Base-by-base conservation (phyloP, 2,329 filamentous ascomycete genomes). In the Fusarium graminum region DNA sequence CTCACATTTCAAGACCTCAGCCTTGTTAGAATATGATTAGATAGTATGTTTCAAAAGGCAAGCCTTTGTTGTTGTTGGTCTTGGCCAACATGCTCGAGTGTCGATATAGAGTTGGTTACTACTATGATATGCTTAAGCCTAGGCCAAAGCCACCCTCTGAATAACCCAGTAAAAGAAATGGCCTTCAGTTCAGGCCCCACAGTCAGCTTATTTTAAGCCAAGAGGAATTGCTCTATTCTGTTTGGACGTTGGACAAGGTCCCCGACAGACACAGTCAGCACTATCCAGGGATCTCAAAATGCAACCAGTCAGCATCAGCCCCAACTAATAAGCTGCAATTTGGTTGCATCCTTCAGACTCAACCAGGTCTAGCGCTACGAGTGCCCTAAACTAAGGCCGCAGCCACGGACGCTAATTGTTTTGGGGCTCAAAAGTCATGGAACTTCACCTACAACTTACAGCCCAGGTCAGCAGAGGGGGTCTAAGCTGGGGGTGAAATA, bases 281-380 rank as follows among this genome's bases (percentile, higher is more conserved):
- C 52, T 55, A 52, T 50, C 32, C 50, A 60, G 36, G 57, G 56
- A 39, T 46, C 29, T 42, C 41, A 30, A 30, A 26, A 61, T 38
- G 14, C 30, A 29, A 38, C 59, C 39, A 56, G 64, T 67, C 49
- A 67, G 64, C 64, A 64, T 59, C 64, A 67, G 64, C 59, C 64
- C 40, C 54, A 55, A 39, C 40, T 55, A 65, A 52, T 56, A 67
- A 68, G 53, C 49, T 47, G 45, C 52, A 67, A 60, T 54, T 40
- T 60, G 28, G 64, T 50, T 52, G 41, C 64, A 68, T 39, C 39
- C 28, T 41, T 54, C 16, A 22, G 36, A 32, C 17, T 16, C 53
- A 25, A 42, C 42, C 51, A 26, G 41, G 47, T 16, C 16, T 39
- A 38, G 30, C 41, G 30, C 32, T 14, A 28, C 10, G 17, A 36